A percentile compares a stretch with the other conserved stretches of the same genome.
phyloP scores from a whole-genome alignment of 1,284 basidiomycete genomes.

The Mycosarcoma mackinlayi region DNA sequence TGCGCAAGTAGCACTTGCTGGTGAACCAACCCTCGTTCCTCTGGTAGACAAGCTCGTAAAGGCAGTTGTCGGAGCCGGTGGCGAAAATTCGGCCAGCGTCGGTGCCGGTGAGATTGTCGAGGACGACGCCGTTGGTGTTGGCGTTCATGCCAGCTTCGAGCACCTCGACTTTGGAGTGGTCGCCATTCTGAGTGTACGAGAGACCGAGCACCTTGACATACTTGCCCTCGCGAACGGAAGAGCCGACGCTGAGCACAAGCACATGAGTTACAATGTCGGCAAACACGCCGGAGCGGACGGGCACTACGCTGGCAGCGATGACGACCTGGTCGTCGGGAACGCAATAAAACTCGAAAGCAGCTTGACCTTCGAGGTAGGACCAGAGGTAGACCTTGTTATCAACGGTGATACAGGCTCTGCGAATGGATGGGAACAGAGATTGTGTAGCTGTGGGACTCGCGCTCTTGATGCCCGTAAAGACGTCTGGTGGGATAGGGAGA shows the following conservation, averaged over 20 bases:
- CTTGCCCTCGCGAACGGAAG: slow-evolving; percentile 70
- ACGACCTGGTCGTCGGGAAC: slow-evolving; percentile 88
- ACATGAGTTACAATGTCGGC: slow-evolving; percentile 90
- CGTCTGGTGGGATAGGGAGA: slow-evolving; percentile 55
- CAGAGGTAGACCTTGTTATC: slow-evolving; percentile 95
- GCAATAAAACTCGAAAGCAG: slow-evolving; percentile 86
- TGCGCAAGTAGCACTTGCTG: slow-evolving; percentile 79
- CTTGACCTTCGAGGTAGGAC: slow-evolving; percentile 94
- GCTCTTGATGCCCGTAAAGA: slow-evolving; percentile 60
- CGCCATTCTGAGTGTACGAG: slow-evolving; percentile 69
- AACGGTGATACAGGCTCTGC: slow-evolving; percentile 93
- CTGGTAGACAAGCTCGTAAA: slow-evolving; percentile 94
- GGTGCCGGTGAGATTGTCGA: slow-evolving; percentile 84
- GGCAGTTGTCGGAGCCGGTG: slow-evolving; percentile 83
- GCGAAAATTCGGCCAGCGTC: slow-evolving; percentile 89
- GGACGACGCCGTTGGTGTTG: slow-evolving; percentile 77
- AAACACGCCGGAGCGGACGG: slow-evolving; percentile 76
- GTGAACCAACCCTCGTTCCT: slow-evolving; percentile 93
- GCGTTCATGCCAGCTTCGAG: slow-evolving; percentile 89
- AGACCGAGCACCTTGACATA: slow-evolving; percentile 88
- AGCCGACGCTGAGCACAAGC: slow-evolving; percentile 84
- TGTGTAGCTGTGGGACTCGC: slow-evolving; percentile 59
- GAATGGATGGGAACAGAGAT: slow-evolving; percentile 90
- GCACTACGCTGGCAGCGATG: slow-evolving; percentile 72
- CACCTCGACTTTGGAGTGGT: slow-evolving; percentile 76